Evolutionary conservation across 163 green algal genomes (phyloP).

Genomic region (Chloromonas sp.): DNA sequence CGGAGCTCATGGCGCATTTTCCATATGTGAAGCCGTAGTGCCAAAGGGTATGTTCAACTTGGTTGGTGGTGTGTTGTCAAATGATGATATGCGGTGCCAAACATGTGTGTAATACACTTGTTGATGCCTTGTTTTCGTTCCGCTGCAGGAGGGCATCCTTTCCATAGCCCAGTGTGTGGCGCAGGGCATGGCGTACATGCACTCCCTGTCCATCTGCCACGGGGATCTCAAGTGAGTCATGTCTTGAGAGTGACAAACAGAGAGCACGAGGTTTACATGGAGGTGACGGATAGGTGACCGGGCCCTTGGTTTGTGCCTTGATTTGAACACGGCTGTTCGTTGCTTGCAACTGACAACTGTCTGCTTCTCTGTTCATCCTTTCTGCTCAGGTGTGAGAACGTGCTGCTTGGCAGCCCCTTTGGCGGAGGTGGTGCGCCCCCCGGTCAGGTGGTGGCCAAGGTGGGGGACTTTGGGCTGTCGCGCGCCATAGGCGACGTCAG

Average conservation of each 20-base stretch:
- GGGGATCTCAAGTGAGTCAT: conserved; percentile 46
- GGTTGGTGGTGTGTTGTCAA: no score
- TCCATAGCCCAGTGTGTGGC: conserved; percentile 38
- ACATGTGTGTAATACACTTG: no score
- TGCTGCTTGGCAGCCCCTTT: conserved; percentile 29
- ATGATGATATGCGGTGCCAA: no score
- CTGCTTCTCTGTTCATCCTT: not conserved
- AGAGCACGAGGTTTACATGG: no score
- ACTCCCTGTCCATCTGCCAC: conserved; percentile 49
- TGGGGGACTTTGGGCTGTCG: conserved; percentile 39
- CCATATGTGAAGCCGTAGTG: no score
- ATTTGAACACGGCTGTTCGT: no score
- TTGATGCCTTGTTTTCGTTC: not conserved
- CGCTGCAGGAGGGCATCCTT: conserved; percentile 14
- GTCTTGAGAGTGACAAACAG: not conserved
- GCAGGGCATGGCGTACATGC: conserved; percentile 51
- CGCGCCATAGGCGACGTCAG: conserved; percentile 24
- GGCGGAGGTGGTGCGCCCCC: conserved; percentile 15
- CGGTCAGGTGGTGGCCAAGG: conserved; percentile 23
- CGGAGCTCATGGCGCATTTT: no score
- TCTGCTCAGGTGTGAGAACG: conserved; percentile 32
- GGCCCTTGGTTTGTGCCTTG: no score
- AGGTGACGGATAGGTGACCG: no score
- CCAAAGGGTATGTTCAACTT: no score
- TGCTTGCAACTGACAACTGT: not conserved